These are phyloP conservation scores for Globisporangium carolinianum DNA, from an alignment of 352 stramenopile species.

Conservation along the genomic window DNA sequence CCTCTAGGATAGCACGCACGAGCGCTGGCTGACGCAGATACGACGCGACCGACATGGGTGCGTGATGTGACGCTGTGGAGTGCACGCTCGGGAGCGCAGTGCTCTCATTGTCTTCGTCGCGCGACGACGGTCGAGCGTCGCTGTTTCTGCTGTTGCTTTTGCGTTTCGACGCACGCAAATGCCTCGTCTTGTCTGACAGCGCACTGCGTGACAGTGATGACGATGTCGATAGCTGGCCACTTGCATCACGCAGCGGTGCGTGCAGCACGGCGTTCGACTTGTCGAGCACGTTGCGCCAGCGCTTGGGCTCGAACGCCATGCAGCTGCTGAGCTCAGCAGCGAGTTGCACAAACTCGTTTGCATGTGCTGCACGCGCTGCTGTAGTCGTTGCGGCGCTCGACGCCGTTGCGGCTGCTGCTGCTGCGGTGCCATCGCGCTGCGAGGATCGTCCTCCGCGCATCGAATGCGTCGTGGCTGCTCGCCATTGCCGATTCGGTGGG, in stretches of 20 bases:
- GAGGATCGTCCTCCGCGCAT: too few species aligned
- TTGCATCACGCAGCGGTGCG: not conserved
- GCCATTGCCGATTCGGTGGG: too few species aligned
- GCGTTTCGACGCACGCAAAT: not conserved
- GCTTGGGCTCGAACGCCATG: slow-evolving; percentile 50
- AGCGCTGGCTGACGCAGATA: slow-evolving; percentile 42
- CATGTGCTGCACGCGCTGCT: too few species aligned
- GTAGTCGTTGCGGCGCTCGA: not conserved
- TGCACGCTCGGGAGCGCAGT: slow-evolving; percentile 2
- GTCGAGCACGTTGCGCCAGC: slow-evolving; percentile 42
- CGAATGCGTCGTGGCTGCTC: too few species aligned
- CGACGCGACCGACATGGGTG: slow-evolving; percentile 21
- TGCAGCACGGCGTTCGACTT: slow-evolving; percentile 23
- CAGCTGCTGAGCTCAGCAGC: slow-evolving; percentile 37
- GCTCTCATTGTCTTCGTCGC: slow-evolving; percentile 22
- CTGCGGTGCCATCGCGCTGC: not conserved
- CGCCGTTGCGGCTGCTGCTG: not conserved
- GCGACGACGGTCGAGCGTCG: slow-evolving; percentile 11
- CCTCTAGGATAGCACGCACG: slow-evolving; percentile 20
- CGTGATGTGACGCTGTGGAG: not conserved
- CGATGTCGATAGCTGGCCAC: not conserved
- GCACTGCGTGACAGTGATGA: too few species aligned
- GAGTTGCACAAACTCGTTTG: slow-evolving; percentile 42
- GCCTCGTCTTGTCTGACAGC: too few species aligned
- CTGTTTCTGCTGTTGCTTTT: not conserved